A percentile compares a stretch with the other conserved stretches of the same genome.
Conservation (phyloP, 352 stramenopile genomes). For the Plasmopara halstedii region DNA sequence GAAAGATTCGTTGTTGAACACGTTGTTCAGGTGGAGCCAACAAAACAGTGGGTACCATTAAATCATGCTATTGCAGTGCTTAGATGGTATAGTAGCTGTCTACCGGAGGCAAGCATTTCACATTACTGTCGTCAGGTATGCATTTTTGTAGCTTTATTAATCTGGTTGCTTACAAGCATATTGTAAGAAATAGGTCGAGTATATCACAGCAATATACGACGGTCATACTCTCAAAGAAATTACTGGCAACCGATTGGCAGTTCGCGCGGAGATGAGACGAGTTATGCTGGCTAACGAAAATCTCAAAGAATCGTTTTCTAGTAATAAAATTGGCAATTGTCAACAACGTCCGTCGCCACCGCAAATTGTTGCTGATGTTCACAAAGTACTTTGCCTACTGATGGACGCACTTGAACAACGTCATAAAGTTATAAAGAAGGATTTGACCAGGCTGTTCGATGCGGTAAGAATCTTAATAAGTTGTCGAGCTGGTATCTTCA, state of each 20-base stretch:
- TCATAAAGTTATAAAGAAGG: conserved; percentile 39
- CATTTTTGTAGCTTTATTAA: neutral
- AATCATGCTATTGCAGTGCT: conserved; percentile 50
- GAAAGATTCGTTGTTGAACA: conserved; percentile 12
- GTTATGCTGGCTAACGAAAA: conserved; percentile 38
- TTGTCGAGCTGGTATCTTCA: neutral
- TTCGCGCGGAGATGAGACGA: conserved; percentile 64
- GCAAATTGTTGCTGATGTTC: conserved; percentile 48
- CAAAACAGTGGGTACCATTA: conserved; percentile 54
- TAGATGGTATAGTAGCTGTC: conserved; percentile 57
- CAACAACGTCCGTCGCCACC: conserved; percentile 15
- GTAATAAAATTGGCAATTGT: conserved; percentile 4
- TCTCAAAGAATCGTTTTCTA: neutral
- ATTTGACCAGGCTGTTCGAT: conserved; percentile 49
- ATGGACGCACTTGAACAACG: conserved; percentile 54
- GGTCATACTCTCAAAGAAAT: conserved; percentile 42
- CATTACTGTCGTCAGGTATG: conserved; percentile 55
- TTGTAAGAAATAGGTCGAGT: conserved; percentile 35
- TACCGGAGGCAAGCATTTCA: conserved; percentile 45
- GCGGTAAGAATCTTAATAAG: conserved; percentile 15
- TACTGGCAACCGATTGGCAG: conserved; percentile 51
- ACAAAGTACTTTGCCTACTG: conserved; percentile 48
- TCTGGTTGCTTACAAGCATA: neutral
- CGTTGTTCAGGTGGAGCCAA: conserved; percentile 40
- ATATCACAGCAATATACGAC: conserved; percentile 56